Evolutionary conservation across 2,329 filamentous ascomycete genomes (phyloP), one percentile per base, ranked within the genome.

Genomic region (Ascochyta fabae): DNA sequence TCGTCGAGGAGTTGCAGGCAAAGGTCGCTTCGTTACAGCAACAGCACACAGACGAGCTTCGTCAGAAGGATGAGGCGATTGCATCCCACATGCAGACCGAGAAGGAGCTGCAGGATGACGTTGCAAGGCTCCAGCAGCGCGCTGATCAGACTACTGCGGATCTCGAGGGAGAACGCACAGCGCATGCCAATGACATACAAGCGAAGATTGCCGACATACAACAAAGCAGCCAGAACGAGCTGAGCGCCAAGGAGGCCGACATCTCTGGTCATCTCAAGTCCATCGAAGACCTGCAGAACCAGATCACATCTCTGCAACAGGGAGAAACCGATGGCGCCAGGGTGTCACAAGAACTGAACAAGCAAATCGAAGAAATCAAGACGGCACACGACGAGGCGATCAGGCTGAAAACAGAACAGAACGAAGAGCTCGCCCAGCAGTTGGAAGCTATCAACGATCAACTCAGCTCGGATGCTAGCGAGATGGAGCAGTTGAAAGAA

Each of bases 381-480:
- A 49, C 66, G 22, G 58, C 68, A 5, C 72, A 75, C 38, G 66
- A 65, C 9, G 71, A 70, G 9, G 68, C 67, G 1, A 54, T 75
- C 35, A 61, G 64, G 48, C 44, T 68, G 52, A 74, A 74, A 55
- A 56, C 62, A 0, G 64, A 69, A 15, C 65, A 74, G 44, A 71
- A 65, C 23, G 66, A 74, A 19, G 71, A 75, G 53, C 68, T 75
- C 5, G 44, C 62, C 19, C 66, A 68, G 34, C 71, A 74, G 34
- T 40, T 75, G 27, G 67, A 75, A 46, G 70, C 70, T 8, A 65
- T 75, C 48, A 75, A 75, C 29, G 64, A 72, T 10, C 70, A 75
- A 53, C 64, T 75, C 8, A 64, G 59, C 31, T 58, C 65, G 3
- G 72, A 74, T 52, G 65, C 70, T 6, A 46, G 62, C 3, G 60